Conservation (phyloP, 2,329 filamentous ascomycete species). For the Mariannaea sp. region DNA sequence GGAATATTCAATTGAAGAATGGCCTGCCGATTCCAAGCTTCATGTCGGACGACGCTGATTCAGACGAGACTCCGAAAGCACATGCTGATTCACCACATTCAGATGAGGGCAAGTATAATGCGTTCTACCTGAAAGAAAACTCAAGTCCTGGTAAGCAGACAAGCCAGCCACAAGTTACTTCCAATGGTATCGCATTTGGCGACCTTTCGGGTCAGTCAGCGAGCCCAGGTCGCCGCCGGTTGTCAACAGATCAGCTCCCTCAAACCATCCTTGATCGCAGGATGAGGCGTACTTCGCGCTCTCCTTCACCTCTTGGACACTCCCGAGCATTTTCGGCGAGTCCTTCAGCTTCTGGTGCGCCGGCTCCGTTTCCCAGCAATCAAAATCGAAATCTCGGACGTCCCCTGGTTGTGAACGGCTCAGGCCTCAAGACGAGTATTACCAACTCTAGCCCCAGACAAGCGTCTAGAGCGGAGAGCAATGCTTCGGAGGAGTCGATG, state of each 20-base stretch:
- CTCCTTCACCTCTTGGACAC: slow-evolving; percentile 61
- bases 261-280: slow-evolving; percentile 59
- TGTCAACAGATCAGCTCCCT: slow-evolving; percentile 59
- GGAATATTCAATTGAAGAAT: slow-evolving; percentile 46
- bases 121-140: slow-evolving; percentile 37
- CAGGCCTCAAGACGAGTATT: slow-evolving; percentile 45
- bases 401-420: slow-evolving; percentile 60
- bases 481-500: slow-evolving; percentile 30
- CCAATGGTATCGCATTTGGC: slow-evolving; percentile 53
- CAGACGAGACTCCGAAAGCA: slow-evolving; percentile 51
- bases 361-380: slow-evolving; percentile 45
- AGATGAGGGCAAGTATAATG: slow-evolving; percentile 48
- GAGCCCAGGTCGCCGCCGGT: slow-evolving; percentile 49
- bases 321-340: slow-evolving; percentile 50
- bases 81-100: slow-evolving; percentile 53
- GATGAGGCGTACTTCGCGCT: slow-evolving; percentile 59
- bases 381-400: slow-evolving; percentile 46
- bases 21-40: slow-evolving; percentile 60
- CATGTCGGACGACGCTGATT: slow-evolving; percentile 58
- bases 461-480: slow-evolving; percentile 21
- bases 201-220: slow-evolving; percentile 48
- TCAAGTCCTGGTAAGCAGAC: slow-evolving; percentile 37
- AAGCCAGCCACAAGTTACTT: slow-evolving; percentile 31
- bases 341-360: slow-evolving; percentile 46
- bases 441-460: slow-evolving; percentile 32